These are phyloP conservation scores for Psophocarpus tetragonolobus DNA, from an alignment of 306 rosid species.

Conservation along the genomic window DNA sequence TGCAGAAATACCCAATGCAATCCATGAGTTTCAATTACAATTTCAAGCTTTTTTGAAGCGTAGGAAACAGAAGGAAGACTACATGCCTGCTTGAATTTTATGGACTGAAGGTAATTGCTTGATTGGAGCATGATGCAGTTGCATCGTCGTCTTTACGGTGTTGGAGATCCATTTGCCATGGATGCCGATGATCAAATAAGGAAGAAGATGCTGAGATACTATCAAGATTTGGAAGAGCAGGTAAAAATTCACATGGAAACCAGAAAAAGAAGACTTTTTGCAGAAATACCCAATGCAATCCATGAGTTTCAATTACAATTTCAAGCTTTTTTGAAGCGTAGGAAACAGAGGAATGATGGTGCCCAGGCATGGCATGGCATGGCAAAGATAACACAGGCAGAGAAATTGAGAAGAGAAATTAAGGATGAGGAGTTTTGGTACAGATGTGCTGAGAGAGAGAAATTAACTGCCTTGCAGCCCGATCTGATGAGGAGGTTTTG, in stretches of 20 bases:
- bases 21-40: slow-evolving; percentile 93
- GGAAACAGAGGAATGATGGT: slow-evolving; percentile 87
- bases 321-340: slow-evolving; percentile 80
- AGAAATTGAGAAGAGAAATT: slow-evolving; percentile 88
- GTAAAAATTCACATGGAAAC: slow-evolving; percentile 77
- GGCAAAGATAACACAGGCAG: slow-evolving; percentile 87
- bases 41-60: slow-evolving; percentile 81
- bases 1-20: slow-evolving; percentile 80
- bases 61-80: slow-evolving; percentile 84
- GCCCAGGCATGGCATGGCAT: slow-evolving; percentile 92
- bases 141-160: slow-evolving; percentile 80
- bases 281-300: slow-evolving; percentile 83
- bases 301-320: slow-evolving; percentile 93
- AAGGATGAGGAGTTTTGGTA: slow-evolving; percentile 89
- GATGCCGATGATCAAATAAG: slow-evolving; percentile 53
- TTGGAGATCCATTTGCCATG: slow-evolving; percentile 76
- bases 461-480: slow-evolving; percentile 89
- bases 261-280: slow-evolving; percentile 83
- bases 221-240: slow-evolving; percentile 86
- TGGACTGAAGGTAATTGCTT: slow-evolving; percentile 82
- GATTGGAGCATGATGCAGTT: slow-evolving; percentile 96
- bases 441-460: slow-evolving; percentile 94
- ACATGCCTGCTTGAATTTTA: slow-evolving; percentile 87
- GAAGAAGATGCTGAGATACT: slow-evolving; percentile 53
- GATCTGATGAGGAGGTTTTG: slow-evolving; percentile 86